phyloP scores from a whole-genome alignment of 2,329 filamentous ascomycete species.

The Colletotrichum camelliae region DNA sequence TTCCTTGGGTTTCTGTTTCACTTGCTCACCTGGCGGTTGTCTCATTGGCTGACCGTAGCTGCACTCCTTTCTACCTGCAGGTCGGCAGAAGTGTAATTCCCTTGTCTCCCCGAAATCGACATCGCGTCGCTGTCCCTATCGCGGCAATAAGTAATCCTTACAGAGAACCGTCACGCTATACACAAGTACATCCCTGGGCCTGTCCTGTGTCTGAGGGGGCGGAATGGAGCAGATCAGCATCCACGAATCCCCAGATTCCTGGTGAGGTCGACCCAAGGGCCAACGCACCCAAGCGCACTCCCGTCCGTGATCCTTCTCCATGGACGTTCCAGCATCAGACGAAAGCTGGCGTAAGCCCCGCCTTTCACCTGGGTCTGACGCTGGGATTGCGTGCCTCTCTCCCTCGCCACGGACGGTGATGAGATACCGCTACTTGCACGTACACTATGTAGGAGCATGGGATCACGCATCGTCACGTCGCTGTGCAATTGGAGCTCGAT shows the following conservation, averaged over 20 bases:
- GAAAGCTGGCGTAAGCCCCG: not conserved
- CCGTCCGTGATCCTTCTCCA: not conserved
- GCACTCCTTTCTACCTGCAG: constrained; percentile 25
- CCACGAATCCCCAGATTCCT: not conserved
- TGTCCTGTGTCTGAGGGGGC: not conserved
- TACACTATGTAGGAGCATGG: not conserved
- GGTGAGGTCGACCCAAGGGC: not conserved
- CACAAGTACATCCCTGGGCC: not conserved
- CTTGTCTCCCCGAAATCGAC: not conserved
- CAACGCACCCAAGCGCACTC: not conserved
- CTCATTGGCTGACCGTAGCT: constrained; percentile 15
- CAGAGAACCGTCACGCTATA: not conserved
- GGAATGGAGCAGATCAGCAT: not conserved
- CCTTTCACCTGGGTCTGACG: not conserved
- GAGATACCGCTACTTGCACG: not conserved
- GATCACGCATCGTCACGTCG: not conserved
- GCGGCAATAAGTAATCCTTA: not conserved
- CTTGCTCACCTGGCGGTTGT: not conserved
- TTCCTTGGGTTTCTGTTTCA: constrained; percentile 26
- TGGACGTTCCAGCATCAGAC: not conserved
- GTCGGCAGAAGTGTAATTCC: constrained; percentile 1
- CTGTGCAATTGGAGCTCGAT: not conserved
- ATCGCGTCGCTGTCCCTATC: constrained; percentile 1
- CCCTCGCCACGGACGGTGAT: not conserved
- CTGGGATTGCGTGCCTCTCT: not conserved